Evolutionary conservation across 2,329 filamentous ascomycete genomes (phyloP), one percentile per base, ranked within the genome.

Genomic region (Fusarium sp.): DNA sequence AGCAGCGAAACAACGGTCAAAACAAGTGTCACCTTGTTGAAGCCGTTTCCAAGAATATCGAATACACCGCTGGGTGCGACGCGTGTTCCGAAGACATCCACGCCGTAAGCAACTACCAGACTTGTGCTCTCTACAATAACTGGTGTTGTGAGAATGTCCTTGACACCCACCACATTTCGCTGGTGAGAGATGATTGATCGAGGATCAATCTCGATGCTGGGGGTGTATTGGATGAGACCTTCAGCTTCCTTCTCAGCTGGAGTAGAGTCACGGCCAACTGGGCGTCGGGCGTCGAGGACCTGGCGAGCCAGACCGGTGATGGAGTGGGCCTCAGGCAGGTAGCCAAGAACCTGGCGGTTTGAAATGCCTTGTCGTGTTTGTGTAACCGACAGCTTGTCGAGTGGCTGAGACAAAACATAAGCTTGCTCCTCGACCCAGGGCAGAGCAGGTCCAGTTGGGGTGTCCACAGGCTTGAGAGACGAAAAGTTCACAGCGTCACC

Each of bases 301-400:
- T 89, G 87, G 47, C 94, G 92, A 9, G 95, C 93, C 60, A 99
- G 91, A 25, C 92, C 93, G 54, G 96, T 86, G 62, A 99, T 90
- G 42, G 93, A 88, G 79, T 93, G 91, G 2, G 91, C 88, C 37
- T 91, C 88, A 1, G 94, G 90, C 5, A 97, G 86, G 43, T 93
- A 93, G 50, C 92, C 94, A 18, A 99, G 87, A 6, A 99, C 86
- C 75, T 96, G 91, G 21, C 94, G 91, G 46, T 91, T 92, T 2
- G 94, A 93, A 79, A 99, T 97, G 35, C 96, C 96, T 84, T 99
- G 96, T 33, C 93, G 89, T 1, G 96, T 99, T 80, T 95, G 92
- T 0, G 95, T 96, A 21, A 97, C 94, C 2, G 93, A 88, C 79
- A 99, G 90, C 58, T 92, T 89, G 21, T 90, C 90, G 68, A 98